Conservation (phyloP, 768 basidiomycete species). For the Calocera viscosa region DNA sequence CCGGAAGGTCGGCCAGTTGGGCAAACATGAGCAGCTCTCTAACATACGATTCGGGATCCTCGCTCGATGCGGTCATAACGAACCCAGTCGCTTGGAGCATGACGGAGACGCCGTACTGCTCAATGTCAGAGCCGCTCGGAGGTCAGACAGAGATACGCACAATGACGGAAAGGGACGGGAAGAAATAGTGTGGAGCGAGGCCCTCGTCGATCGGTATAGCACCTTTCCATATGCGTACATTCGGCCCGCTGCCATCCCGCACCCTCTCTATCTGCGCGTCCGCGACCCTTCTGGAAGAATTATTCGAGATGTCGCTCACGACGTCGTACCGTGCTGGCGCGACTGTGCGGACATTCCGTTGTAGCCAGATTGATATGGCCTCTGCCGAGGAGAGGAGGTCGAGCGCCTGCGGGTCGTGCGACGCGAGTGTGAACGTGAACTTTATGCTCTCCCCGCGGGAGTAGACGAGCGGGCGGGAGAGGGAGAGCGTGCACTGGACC, state of each 20-base stretch:
- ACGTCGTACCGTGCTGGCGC: not conserved
- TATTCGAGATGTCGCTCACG: not conserved
- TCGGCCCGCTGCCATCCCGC: not conserved
- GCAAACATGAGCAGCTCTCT: not conserved
- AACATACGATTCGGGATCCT: not conserved
- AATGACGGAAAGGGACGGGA: not conserved
- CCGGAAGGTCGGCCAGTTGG: not conserved
- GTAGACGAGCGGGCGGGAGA: not conserved
- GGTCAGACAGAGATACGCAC: not conserved
- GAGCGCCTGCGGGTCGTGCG: not conserved
- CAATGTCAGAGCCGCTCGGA: no score
- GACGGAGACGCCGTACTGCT: not conserved
- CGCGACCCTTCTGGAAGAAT: not conserved
- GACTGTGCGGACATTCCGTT: not conserved
- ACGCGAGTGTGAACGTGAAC: not conserved
- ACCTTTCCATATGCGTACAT: not conserved
- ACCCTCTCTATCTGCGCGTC: not conserved
- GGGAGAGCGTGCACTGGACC: not conserved
- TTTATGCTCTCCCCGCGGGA: not conserved
- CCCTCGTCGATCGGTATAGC: not conserved
- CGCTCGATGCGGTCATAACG: not conserved
- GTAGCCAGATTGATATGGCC: not conserved
- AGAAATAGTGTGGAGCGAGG: not conserved
- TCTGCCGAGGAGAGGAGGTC: not conserved
- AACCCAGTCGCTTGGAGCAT: not conserved